A percentile compares a stretch with the other conserved stretches of the same genome.
Conservation (phyloP, 2,329 filamentous ascomycete genomes). For the Hymenoscyphus occultus region DNA sequence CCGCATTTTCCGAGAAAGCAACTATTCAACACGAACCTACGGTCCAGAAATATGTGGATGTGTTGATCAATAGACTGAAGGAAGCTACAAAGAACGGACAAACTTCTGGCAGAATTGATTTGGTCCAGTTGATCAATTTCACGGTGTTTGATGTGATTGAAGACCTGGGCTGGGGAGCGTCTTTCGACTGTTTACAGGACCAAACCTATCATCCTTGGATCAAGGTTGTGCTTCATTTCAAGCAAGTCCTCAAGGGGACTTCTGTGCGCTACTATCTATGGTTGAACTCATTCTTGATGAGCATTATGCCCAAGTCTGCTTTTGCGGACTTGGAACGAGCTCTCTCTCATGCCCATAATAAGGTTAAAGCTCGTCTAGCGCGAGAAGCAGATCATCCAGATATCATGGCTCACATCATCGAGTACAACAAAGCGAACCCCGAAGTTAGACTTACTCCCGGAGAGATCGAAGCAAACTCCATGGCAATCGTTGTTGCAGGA, state of each 20-base stretch:
- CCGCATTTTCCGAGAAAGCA: slow-evolving; percentile 35
- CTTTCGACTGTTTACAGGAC: slow-evolving; percentile 37
- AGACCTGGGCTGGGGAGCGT: slow-evolving; percentile 44
- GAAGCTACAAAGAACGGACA: slow-evolving; percentile 1
- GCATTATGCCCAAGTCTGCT: slow-evolving; percentile 5
- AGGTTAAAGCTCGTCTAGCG: slow-evolving; percentile 11
- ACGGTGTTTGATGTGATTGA: slow-evolving; percentile 41
- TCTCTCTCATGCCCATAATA: slow-evolving; percentile 10
- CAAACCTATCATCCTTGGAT: slow-evolving; percentile 32
- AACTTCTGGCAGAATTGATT: slow-evolving; percentile 15
- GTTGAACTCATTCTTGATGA: slow-evolving; percentile 5
- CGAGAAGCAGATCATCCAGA: slow-evolving; percentile 8
- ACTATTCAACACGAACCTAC: slow-evolving; percentile 34
- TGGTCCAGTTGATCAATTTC: slow-evolving; percentile 38
- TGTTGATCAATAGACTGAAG: slow-evolving; percentile 11
- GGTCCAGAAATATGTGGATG: slow-evolving; percentile 15
- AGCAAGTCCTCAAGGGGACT: not conserved
- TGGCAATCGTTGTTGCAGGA: slow-evolving; percentile 19
- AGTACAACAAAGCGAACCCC: slow-evolving; percentile 24
- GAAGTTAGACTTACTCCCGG: slow-evolving; percentile 14
- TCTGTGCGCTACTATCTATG: slow-evolving; percentile 8
- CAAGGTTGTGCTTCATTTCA: slow-evolving; percentile 2
- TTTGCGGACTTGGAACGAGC: slow-evolving; percentile 2
- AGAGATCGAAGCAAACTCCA: slow-evolving; percentile 19
- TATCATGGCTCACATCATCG: slow-evolving; percentile 13